phyloP scores from a whole-genome alignment of 192 early-diverging fungal species.

The Pilobolus umbonatus region DNA sequence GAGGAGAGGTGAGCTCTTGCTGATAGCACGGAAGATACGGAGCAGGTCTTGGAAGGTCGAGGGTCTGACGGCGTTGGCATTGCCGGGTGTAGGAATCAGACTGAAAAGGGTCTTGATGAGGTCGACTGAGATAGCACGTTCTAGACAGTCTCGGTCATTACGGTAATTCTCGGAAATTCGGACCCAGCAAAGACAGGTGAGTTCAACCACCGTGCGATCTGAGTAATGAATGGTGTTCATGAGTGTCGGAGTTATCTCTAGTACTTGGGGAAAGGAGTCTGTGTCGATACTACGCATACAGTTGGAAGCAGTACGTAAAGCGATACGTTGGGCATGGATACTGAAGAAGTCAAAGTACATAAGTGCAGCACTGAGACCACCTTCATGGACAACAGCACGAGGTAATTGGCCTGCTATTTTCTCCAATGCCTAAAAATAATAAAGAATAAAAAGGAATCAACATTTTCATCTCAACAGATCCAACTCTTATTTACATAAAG shows the following conservation, averaged over 20 bases:
- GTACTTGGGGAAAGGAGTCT: constrained; percentile 53
- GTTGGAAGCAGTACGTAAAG: constrained; percentile 71
- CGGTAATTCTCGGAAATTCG: constrained; percentile 62
- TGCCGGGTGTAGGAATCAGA: constrained; percentile 46
- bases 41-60: constrained; percentile 52
- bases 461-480: neutral
- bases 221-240: constrained; percentile 62
- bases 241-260: constrained; percentile 66
- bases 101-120: constrained; percentile 53
- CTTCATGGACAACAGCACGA: constrained; percentile 58
- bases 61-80: constrained; percentile 33
- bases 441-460: neutral
- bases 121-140: constrained; percentile 53
- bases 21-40: constrained; percentile 49
- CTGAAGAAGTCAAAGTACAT: constrained; percentile 90
- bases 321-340: constrained; percentile 76
- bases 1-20: constrained; percentile 49
- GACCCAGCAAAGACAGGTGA: constrained; percentile 58
- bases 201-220: constrained; percentile 72
- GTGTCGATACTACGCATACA: constrained; percentile 50
- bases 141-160: constrained; percentile 43
- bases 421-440: constrained; percentile 52
- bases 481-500: constrained; percentile 50
- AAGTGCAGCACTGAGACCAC: constrained; percentile 70
- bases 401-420: constrained; percentile 75